Base-by-base conservation (phyloP, 257 asterid species). In the Fraxinus quadrangulata region DNA sequence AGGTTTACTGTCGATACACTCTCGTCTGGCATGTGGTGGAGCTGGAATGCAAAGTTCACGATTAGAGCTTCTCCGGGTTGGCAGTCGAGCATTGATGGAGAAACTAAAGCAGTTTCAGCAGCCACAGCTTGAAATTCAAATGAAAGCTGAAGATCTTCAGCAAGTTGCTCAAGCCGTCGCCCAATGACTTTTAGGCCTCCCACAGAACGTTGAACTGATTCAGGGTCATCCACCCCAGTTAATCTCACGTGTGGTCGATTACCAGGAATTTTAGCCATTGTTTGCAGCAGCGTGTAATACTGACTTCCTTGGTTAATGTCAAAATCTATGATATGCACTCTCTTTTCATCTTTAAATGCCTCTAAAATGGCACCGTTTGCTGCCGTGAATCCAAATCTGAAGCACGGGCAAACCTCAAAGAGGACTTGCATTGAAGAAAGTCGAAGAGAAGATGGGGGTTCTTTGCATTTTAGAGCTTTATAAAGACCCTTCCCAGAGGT, bases 381-480 rank as follows among this genome's bases (percentile, higher is more conserved):
- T 3, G 94, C 87, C 96, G 92, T 91, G 85, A 93, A 95, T 13
- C 98, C 97, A 47, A 90, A 95, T 77, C 97, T 81, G 67, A 95
- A 93, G 76, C 97, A 95, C 0, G 99, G 99, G 26, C 98, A 95
- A 0, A 88, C 97, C 81, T 95, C 99, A n/a, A 95, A 91, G 74
- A 95, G 94, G 78, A 95, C 97, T 78, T 95, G 99, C 99, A 95
- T 95, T 5, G 98, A 96, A 16, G 98, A 91, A 51, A 95, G 94
- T 0, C 96, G 83, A 36, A 90, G 97, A 3, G 82, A 80, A 6
- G 96, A 86, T 26, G 98, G 97, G 13, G 92, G 92, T 45, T 85
- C 91, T 77, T 95, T 93, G 89, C 99, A 93, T 79, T 90, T 87
- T 23, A 95, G 89, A 7, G 97, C 97, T 54, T 79, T 88, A 84